Conservation (phyloP, 2,329 filamentous ascomycete species). For the Pseudogymnoascus sp. region DNA sequence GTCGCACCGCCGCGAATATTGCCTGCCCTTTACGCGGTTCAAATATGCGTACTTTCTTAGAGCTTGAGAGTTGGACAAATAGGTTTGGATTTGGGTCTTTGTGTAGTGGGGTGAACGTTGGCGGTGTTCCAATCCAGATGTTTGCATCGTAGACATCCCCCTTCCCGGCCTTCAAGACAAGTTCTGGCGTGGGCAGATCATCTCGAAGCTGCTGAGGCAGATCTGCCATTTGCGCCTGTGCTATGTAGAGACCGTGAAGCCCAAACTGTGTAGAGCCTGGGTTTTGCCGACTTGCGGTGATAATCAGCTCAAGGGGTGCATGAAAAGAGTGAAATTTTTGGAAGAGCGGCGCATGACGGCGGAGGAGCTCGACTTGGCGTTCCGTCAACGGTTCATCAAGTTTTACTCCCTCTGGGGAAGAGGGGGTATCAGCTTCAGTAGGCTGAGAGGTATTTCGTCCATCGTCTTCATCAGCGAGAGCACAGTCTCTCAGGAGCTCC, state of each 20-base stretch:
- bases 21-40: conserved; percentile 53
- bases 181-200: conserved; percentile 60
- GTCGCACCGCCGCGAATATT: conserved; percentile 52
- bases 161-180: conserved; percentile 57
- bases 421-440: background rate
- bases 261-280: background rate
- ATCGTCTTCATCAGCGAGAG: background rate
- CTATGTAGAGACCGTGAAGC: conserved; percentile 62
- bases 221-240: conserved; percentile 66
- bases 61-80: conserved; percentile 72
- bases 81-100: conserved; percentile 91
- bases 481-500: background rate
- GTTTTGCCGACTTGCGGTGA: conserved; percentile 15
- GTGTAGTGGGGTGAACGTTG: conserved; percentile 85
- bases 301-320: conserved; percentile 31
- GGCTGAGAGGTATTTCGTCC: background rate
- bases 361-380: background rate
- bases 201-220: conserved; percentile 55
- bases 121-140: conserved; percentile 80
- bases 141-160: conserved; percentile 84
- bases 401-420: background rate
- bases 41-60: conserved; percentile 68
- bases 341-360: background rate
- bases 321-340: conserved; percentile 38
- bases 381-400: background rate